These are phyloP conservation scores for Mallotus japonicus DNA, from an alignment of 441 rosid genomes.

Conservation along the genomic window DNA sequence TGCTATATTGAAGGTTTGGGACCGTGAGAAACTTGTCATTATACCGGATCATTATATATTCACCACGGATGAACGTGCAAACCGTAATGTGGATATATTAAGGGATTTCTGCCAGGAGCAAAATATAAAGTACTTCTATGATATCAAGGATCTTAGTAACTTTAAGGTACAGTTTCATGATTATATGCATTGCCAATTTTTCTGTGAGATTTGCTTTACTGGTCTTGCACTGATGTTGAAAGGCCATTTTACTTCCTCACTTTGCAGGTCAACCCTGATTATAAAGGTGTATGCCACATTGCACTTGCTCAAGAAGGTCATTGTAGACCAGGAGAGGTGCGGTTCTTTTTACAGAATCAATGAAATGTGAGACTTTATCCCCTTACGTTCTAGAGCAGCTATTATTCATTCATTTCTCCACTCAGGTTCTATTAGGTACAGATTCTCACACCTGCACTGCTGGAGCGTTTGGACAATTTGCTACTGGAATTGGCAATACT, in stretches of 20 bases:
- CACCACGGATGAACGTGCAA: conserved; percentile 95
- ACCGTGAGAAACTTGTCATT: conserved; percentile 84
- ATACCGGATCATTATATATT: conserved; percentile 97
- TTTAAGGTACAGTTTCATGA: conserved; percentile 53
- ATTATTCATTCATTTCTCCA: conserved; percentile 13
- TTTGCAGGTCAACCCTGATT: conserved; percentile 87
- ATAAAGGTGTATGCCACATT: conserved; percentile 95
- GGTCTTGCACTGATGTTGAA: conserved; percentile 2
- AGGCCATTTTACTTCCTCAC: conserved; percentile 16
- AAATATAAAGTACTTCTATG: conserved; percentile 90
- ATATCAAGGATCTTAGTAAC: conserved; percentile 80
- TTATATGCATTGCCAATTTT: background rate
- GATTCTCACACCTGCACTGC: conserved; percentile 98
- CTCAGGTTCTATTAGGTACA: conserved; percentile 86
- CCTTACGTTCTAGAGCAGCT: conserved; percentile 3
- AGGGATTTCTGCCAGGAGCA: conserved; percentile 88
- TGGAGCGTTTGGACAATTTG: conserved; percentile 98
- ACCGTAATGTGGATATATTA: conserved; percentile 92
- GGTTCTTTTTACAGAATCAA: background rate
- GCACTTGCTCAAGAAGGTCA: conserved; percentile 99
- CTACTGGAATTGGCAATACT: conserved; percentile 97
- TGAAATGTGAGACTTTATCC: conserved; percentile 2
- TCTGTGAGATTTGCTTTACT: background rate
- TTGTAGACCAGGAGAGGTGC: conserved; percentile 98
- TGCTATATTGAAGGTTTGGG: conserved; percentile 73